Base-by-base conservation (phyloP, 768 basidiomycete species). In the Gyrodon lividus region DNA sequence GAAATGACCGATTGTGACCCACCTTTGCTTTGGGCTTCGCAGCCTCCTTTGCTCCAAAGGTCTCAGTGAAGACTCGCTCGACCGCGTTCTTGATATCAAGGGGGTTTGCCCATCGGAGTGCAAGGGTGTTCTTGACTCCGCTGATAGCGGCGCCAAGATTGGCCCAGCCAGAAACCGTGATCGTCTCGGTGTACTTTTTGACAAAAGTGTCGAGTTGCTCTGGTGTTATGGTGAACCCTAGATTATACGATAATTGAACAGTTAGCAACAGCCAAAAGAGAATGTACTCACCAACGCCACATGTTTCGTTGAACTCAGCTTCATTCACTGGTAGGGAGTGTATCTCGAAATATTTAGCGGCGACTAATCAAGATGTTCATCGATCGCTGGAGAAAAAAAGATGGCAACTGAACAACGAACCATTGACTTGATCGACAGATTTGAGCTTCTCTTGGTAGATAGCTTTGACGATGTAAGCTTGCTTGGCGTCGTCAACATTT, bases 71-170 rank as follows among this genome's bases (percentile, higher is more conserved):
- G 4, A 77, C 78, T 24, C 76, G 75, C 65, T 96, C 93, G 2
- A 86, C 83, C 0, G 86, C 75, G 45, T 81, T 87, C 75, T 97
- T 96, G 37, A 94, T 74, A 37, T 94, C 92, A 5, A 95, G 76
- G 0, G 91, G 82, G 58, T 74, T 83, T 6, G 89, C 92, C 92
- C 93, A 96, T 46, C 87, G 82, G 33, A 94, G 68, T 31, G 77
- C 77, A 13, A 85, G 77, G 4, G 74, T 75, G 39, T 64, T 72
- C 70, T 86, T 90, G 35, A 90, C 73, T 0, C 76, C 79, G 19
- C 80, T 80, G 54, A 91, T 81, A 12, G 77, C 78, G 22, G 81
- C 70, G 33, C 89, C 86, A 37, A 98, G 78, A 58, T 76, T 82
- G 2, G 77, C 67, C 96, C 96, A 98, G 45, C 87, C 87, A 39